Evolutionary conservation across 164 flowering plant genomes (phyloP).

Genomic region (Chloranthus sessilifolius): DNA sequence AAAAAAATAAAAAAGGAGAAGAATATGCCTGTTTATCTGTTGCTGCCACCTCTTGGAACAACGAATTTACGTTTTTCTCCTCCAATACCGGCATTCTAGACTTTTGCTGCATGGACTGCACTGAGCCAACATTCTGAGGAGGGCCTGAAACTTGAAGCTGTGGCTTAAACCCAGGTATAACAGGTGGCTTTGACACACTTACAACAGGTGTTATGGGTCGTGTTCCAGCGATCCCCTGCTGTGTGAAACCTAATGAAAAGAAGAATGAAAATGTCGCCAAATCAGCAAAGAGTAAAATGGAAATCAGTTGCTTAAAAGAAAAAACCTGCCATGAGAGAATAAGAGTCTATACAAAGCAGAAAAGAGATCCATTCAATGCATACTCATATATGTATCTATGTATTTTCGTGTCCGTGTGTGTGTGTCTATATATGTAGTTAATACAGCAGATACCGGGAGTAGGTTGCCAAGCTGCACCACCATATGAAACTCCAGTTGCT

Average conservation of each 20-base stretch:
- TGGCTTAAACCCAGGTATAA: slow-evolving; percentile 47
- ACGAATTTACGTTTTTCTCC: slow-evolving; percentile 57
- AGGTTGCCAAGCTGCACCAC: slow-evolving; percentile 51
- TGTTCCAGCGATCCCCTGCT: slow-evolving; percentile 39
- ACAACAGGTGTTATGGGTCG: slow-evolving; percentile 29
- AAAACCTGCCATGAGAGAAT: no score
- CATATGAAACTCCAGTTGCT: slow-evolving; percentile 36
- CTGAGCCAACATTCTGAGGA: slow-evolving; percentile 28
- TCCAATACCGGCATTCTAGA: slow-evolving; percentile 72
- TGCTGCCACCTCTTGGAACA: slow-evolving; percentile 69
- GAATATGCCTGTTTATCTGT: slow-evolving; percentile 62
- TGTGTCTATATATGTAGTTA: no score
- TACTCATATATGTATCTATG: no score
- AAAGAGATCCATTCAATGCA: no score
- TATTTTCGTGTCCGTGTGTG: no score
- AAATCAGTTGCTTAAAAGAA: no score
- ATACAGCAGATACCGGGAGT: slow-evolving; percentile 52
- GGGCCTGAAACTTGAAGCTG: slow-evolving; percentile 27
- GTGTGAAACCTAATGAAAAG: slow-evolving; percentile 45
- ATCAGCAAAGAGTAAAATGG: no score
- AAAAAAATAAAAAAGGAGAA: no score
- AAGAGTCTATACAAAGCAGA: no score
- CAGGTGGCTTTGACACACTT: no score
- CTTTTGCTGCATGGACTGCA: slow-evolving; percentile 46
- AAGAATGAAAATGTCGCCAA: not conserved